Percentiles rank a stretch among this genome's conserved stretches.
These are phyloP conservation scores for Populus hybrid DNA, from an alignment of 441 rosid species.

Conservation along the genomic window DNA sequence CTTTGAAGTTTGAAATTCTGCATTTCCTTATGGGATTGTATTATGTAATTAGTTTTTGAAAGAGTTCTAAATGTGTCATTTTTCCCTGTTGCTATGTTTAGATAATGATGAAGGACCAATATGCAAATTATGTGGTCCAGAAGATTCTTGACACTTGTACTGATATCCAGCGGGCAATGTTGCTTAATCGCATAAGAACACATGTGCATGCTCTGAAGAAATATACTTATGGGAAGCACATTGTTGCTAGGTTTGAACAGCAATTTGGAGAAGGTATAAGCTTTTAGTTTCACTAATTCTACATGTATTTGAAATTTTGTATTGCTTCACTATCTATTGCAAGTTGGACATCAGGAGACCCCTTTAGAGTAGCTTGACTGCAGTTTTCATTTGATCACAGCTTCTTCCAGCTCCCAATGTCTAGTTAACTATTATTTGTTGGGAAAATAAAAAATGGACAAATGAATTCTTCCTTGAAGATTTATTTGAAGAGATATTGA, in stretches of 20 bases:
- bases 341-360: background rate
- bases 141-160: constrained; percentile 73
- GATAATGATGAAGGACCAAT: constrained; percentile 93
- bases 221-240: constrained; percentile 90
- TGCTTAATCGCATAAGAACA: constrained; percentile 49
- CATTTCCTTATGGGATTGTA: too few species aligned
- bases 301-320: background rate
- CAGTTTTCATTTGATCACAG: background rate
- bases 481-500: too few species aligned
- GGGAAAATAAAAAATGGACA: too few species aligned
- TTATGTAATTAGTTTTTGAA: background rate
- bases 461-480: too few species aligned
- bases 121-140: constrained; percentile 86
- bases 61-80: background rate
- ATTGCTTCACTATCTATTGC: background rate
- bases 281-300: background rate
- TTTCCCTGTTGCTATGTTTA: constrained; percentile 16
- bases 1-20: too few species aligned
- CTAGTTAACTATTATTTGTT: too few species aligned
- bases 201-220: constrained; percentile 76
- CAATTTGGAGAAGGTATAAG: constrained; percentile 57
- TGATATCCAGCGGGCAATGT: constrained; percentile 48
- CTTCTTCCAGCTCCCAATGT: background rate
- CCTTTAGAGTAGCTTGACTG: background rate
- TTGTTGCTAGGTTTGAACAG: constrained; percentile 75